Evolutionary conservation across 129 eudicot species (phyloP).

Genomic region (sunflower (Helianthus annuus)): DNA sequence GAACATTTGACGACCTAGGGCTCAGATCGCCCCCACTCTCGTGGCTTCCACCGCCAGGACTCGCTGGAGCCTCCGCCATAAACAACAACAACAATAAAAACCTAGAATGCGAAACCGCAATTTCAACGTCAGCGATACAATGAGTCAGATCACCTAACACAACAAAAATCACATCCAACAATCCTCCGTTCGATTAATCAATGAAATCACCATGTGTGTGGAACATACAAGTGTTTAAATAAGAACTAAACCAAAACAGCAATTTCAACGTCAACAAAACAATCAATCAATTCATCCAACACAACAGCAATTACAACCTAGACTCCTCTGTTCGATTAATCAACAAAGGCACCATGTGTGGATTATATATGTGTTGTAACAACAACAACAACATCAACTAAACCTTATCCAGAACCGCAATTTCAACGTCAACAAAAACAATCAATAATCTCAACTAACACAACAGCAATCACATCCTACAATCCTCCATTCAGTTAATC

Average conservation of each 20-base stretch:
- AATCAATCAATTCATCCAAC: no score
- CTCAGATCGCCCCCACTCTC: conserved; percentile 73
- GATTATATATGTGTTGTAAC: not conserved
- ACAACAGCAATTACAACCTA: no score
- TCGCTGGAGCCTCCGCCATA: conserved; percentile 64
- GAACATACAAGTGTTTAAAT: not conserved
- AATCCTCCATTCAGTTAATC: not conserved
- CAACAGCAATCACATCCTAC: not conserved
- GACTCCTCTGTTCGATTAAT: no score
- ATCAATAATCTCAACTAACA: not conserved
- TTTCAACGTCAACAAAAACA: not conserved
- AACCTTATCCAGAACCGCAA: conserved; percentile 27
- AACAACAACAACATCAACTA: not conserved
- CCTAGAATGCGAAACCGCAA: conserved; percentile 26
- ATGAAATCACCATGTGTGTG: not conserved
- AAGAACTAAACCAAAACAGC: no score
- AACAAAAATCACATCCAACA: not conserved
- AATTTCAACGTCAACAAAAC: no score
- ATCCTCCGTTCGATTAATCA: not conserved
- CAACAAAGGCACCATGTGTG: no score
- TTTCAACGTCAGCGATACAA: conserved; percentile 5
- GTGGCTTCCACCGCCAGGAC: conserved; percentile 71
- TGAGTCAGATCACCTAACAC: conserved; percentile 9
- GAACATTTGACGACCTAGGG: conserved; percentile 52
- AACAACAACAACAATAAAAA: conserved; percentile 18